These are phyloP conservation scores for Penicillium antarcticum DNA, from an alignment of 495 filamentous ascomycete species.

Conservation along the genomic window DNA sequence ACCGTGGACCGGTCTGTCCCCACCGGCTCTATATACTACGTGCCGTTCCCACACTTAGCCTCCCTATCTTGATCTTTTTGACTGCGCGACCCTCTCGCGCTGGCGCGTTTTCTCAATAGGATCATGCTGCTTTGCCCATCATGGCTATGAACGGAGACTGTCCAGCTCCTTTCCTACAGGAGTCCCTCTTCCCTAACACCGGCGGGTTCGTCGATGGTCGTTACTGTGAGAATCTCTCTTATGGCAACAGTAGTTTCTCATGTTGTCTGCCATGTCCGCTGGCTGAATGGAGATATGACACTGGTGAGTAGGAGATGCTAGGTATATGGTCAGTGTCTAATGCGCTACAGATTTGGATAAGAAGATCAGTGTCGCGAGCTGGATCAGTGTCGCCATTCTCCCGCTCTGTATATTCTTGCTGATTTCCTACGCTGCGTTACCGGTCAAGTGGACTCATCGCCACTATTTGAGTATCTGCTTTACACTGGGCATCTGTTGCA, in stretches of 20 bases:
- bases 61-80: not conserved
- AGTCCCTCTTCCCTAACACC: slow-evolving; percentile 50
- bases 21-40: not conserved
- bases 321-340: slow-evolving; percentile 7
- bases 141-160: slow-evolving; percentile 50
- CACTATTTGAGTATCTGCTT: slow-evolving; percentile 92
- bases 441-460: slow-evolving; percentile 84
- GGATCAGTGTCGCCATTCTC: slow-evolving; percentile 73
- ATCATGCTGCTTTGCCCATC: slow-evolving; percentile 17
- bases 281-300: slow-evolving; percentile 78
- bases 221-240: slow-evolving; percentile 53
- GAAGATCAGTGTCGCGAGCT: slow-evolving; percentile 65
- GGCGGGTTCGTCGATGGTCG: slow-evolving; percentile 69
- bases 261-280: slow-evolving; percentile 93
- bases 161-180: slow-evolving; percentile 62
- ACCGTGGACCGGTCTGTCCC: not conserved
- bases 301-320: slow-evolving; percentile 46
- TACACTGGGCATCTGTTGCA: slow-evolving; percentile 66
- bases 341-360: slow-evolving; percentile 54
- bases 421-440: slow-evolving; percentile 76
- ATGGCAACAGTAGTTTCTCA: slow-evolving; percentile 32
- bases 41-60: not conserved
- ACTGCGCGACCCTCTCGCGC: slow-evolving; percentile 19
- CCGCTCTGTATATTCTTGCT: slow-evolving; percentile 73
- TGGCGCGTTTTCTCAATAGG: slow-evolving; percentile 23